Evolutionary conservation across 345 rosid species (phyloP).

Genomic region (Punica granatum): DNA sequence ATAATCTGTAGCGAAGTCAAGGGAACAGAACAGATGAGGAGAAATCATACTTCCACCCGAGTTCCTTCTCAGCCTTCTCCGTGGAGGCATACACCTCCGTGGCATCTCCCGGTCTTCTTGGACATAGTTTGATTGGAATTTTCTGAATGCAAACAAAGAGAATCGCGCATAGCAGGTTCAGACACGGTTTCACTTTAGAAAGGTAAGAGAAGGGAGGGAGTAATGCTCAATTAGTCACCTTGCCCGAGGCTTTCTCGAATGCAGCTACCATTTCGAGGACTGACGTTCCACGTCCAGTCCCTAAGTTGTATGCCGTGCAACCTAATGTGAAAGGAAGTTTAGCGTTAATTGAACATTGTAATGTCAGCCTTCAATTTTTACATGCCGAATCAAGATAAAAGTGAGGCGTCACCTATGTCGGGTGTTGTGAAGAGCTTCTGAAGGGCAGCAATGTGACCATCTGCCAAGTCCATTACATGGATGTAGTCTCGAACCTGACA

Average conservation of each 20-base stretch:
- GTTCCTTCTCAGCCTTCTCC: slow-evolving; percentile 70
- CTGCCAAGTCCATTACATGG: slow-evolving; percentile 96
- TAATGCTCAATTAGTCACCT: slow-evolving; percentile 32
- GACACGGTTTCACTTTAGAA: not conserved
- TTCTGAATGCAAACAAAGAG: slow-evolving; percentile 33
- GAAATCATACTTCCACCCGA: slow-evolving; percentile 78
- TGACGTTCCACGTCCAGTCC: slow-evolving; percentile 79
- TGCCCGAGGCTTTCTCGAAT: slow-evolving; percentile 85
- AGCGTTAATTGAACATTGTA: not conserved
- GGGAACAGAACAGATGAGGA: slow-evolving; percentile 1
- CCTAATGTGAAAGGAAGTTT: slow-evolving; percentile 18
- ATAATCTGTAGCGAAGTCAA: not conserved
- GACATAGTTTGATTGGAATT: slow-evolving; percentile 73
- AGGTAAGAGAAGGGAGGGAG: not conserved
- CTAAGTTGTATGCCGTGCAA: slow-evolving; percentile 80
- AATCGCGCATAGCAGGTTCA: not conserved
- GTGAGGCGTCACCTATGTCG: slow-evolving; percentile 42
- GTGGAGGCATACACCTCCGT: slow-evolving; percentile 80
- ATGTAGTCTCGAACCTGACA: slow-evolving; percentile 82
- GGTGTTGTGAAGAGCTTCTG: slow-evolving; percentile 51
- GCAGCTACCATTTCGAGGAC: slow-evolving; percentile 94
- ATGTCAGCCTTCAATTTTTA: not conserved
- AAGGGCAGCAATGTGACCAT: slow-evolving; percentile 86
- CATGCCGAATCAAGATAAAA: not conserved
- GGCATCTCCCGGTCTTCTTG: slow-evolving; percentile 91